A percentile compares a stretch with the other conserved stretches of the same genome.
These are phyloP conservation scores for Trapa incisa DNA, from an alignment of 345 rosid species.

Conservation along the genomic window DNA sequence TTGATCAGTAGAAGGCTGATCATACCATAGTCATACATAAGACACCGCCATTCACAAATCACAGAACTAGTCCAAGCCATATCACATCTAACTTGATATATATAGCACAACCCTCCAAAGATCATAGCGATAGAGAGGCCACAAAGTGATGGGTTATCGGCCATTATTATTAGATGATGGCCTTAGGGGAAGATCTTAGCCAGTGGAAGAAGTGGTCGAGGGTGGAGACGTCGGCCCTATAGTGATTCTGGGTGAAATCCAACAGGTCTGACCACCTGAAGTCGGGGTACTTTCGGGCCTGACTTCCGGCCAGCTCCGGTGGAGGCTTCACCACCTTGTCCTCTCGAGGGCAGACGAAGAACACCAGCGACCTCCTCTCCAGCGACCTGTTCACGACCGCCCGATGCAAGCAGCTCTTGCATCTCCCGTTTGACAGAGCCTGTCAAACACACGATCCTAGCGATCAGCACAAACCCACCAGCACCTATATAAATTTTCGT, in stretches of 20 bases:
- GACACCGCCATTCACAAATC: neutral
- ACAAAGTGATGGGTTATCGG: neutral
- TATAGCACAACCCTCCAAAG: too few species aligned
- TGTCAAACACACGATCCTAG: conserved; percentile 1
- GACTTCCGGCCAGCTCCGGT: conserved; percentile 25
- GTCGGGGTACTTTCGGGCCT: conserved; percentile 45
- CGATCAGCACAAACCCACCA: neutral
- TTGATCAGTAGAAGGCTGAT: too few species aligned
- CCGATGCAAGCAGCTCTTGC: conserved; percentile 62
- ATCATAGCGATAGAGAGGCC: neutral
- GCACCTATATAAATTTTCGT: too few species aligned
- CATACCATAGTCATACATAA: too few species aligned
- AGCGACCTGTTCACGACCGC: conserved; percentile 49
- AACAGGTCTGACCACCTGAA: conserved; percentile 65
- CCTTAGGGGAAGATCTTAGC: conserved; percentile 8
- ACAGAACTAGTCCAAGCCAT: neutral
- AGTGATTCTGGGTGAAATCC: conserved; percentile 39
- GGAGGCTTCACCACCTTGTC: conserved; percentile 62
- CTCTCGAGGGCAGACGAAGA: conserved; percentile 44
- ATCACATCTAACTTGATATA: neutral
- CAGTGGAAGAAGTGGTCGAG: conserved; percentile 31
- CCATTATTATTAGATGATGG: neutral
- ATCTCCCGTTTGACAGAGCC: conserved; percentile 52
- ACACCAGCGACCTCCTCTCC: conserved; percentile 46
- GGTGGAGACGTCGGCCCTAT: conserved; percentile 32